Percentiles rank a stretch among this genome's conserved stretches.
Evolutionary conservation across 129 eudicot species (phyloP).

Genomic region (Solidago caesia): DNA sequence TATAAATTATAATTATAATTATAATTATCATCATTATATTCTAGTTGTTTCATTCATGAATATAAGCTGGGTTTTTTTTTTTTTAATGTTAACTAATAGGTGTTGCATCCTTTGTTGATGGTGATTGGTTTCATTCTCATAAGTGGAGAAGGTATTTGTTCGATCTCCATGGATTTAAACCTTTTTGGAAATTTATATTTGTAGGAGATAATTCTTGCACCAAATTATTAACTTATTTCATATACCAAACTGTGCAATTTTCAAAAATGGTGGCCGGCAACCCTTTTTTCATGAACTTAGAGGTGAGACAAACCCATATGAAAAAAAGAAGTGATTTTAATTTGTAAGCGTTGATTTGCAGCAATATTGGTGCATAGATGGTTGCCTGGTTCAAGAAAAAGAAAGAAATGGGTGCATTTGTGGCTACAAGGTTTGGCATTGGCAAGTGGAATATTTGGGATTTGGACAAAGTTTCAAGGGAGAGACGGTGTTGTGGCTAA

Average conservation of each 20-base stretch:
- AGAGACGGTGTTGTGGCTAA: constrained; percentile 74
- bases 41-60: background rate
- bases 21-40: background rate
- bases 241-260: too few relatives aligned
- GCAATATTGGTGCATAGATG: constrained; percentile 92
- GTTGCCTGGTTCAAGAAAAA: constrained; percentile 82
- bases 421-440: constrained; percentile 92
- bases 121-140: constrained; percentile 87
- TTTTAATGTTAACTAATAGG: constrained; percentile 40
- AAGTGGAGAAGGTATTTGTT: constrained; percentile 78
- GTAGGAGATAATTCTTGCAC: too few relatives aligned
- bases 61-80: background rate
- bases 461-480: constrained; percentile 90
- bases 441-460: constrained; percentile 81
- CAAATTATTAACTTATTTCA: too few relatives aligned
- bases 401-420: constrained; percentile 79
- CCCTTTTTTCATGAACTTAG: constrained; percentile 14
- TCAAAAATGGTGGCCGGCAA: background rate
- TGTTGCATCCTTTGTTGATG: constrained; percentile 90
- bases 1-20: too few relatives aligned
- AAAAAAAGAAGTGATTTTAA: background rate
- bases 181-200: background rate
- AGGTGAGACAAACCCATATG: constrained; percentile 6
- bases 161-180: background rate
- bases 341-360: constrained; percentile 16